These are phyloP conservation scores for Backusella tarrabulga DNA, from an alignment of 192 early-diverging fungal species.

Conservation along the genomic window DNA sequence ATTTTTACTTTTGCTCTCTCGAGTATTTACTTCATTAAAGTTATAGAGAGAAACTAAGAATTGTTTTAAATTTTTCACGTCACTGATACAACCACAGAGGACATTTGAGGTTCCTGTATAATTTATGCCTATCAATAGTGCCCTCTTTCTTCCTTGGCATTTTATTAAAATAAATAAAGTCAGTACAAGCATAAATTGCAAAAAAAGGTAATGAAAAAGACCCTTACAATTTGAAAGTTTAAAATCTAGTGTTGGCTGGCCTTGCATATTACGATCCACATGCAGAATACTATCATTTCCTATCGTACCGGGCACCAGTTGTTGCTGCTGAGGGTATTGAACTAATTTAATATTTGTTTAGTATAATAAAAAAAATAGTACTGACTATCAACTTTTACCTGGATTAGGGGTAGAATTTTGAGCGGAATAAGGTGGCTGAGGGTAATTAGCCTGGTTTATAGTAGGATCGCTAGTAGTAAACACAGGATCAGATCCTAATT, in stretches of 20 bases:
- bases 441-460: conserved; percentile 25
- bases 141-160: conserved; percentile 68
- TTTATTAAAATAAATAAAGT: background rate
- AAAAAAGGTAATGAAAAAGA: background rate
- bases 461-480: conserved; percentile 16
- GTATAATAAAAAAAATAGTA: background rate
- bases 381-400: background rate
- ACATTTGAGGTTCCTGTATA: conserved; percentile 66
- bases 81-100: conserved; percentile 81
- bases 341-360: background rate
- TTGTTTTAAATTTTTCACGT: conserved; percentile 71
- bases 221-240: conserved; percentile 49
- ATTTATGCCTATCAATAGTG: conserved; percentile 92
- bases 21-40: conserved; percentile 45
- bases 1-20: background rate
- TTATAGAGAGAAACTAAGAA: conserved; percentile 67
- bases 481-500: conserved; percentile 16
- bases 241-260: conserved; percentile 34
- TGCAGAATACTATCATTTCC: conserved; percentile 20
- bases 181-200: background rate
- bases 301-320: background rate
- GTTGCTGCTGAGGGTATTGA: conserved; percentile 10
- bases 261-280: conserved; percentile 26
- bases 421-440: conserved; percentile 25
- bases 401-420: conserved; percentile 23